Conservation (phyloP, 2,329 filamentous ascomycete genomes). For the Nakataea oryzae region DNA sequence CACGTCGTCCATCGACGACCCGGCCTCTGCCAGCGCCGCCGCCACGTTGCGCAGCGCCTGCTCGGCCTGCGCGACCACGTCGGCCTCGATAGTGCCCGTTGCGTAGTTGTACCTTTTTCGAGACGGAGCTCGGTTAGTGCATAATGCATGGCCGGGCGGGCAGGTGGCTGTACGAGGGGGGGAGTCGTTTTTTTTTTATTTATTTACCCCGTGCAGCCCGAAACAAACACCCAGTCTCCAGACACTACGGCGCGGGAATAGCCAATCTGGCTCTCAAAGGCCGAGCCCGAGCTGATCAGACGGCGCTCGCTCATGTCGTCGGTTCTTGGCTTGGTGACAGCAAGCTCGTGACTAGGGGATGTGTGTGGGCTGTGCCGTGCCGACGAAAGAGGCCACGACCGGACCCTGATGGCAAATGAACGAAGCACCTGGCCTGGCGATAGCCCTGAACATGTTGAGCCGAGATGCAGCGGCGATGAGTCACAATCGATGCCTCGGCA, state of each 20-base stretch:
- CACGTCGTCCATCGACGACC: constrained; percentile 30
- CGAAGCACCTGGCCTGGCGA: no score
- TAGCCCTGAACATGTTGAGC: no score
- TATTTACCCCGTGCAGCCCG: constrained; percentile 40
- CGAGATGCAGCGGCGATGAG: no score
- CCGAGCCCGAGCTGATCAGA: constrained; percentile 35
- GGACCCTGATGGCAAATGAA: no score
- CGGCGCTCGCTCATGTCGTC: constrained; percentile 3
- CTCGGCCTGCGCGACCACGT: constrained; percentile 36
- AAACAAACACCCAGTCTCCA: constrained; percentile 41
- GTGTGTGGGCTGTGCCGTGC: background rate
- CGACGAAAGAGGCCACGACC: background rate
- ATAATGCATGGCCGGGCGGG: background rate
- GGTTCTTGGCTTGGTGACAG: background rate
- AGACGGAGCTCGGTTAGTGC: background rate
- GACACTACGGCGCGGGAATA: constrained; percentile 43
- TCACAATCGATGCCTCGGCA: no score
- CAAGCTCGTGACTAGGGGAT: background rate
- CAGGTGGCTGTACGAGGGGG: background rate
- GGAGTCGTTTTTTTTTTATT: background rate
- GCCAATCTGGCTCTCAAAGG: constrained; percentile 41
- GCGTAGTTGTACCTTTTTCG: constrained; percentile 35
- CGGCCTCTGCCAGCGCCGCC: constrained; percentile 31
- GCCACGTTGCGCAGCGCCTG: constrained; percentile 37
- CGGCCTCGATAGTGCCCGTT: constrained; percentile 30